Evolutionary conservation across 768 basidiomycete genomes (phyloP), one percentile per base, ranked within the genome.

Genomic region (Hericium coralloides): DNA sequence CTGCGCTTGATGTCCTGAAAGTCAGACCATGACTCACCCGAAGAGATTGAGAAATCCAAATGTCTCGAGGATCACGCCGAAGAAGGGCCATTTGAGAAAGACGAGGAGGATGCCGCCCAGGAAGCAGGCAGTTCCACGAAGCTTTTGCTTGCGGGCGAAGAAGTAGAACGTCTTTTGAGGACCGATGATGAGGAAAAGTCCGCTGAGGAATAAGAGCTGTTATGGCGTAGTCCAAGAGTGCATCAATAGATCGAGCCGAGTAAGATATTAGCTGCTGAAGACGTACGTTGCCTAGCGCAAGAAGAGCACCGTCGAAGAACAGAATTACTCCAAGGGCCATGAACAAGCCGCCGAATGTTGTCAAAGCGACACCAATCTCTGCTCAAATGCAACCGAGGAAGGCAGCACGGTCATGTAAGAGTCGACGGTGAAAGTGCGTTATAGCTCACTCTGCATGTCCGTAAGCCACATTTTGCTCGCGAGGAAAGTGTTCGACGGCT

Each of bases 41-140:
- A 99, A 99, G 45, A 99, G 79, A 69, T 97, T 98, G 65, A 98
- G 73, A 75, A 99, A 99, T 18, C 97, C 97, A 69, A 98, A 93
- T 7, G 87, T 92, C 73, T 99, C 95, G 48, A 99, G 83, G 52
- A 92, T 68, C 74, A 98, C 86, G 39, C 97, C 97, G 59, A 93
- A 72, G 72, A 97, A 93, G 1, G 95, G 94, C 83, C 93, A 91
- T 70, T 95, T 98, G 70, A 90, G 63, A 72, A 99, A 99, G 15
- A 98, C 94, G 59, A 99, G 85, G 15, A 92, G 67, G 61, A 98
- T 87, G 15, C 93, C 93, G 31, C 89, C 90, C 41, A 95, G 68
- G 76, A 95, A 95, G 69, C 92, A 94, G 50, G 80, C 60, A 4
- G 91, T 88, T 45, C 97, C 97, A 17, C 97, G 83, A 61, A 98